Evolutionary conservation across 208 protist species (phyloP).

Genomic region (Trypanosoma platydactyli): DNA sequence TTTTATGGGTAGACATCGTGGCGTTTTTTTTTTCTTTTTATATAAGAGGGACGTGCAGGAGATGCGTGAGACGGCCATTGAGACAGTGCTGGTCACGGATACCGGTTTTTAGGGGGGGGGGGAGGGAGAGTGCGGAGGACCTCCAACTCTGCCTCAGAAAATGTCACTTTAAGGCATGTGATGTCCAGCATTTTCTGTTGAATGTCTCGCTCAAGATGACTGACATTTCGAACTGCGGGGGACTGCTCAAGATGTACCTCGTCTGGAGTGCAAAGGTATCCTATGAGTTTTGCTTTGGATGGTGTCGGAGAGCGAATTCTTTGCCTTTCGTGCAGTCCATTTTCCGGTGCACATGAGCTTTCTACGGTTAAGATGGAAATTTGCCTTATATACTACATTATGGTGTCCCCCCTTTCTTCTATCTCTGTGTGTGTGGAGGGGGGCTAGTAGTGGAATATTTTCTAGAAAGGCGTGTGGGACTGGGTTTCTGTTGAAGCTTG

Average conservation of each 20-base stretch:
- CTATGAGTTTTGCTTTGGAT: constrained; percentile 94
- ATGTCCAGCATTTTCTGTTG: constrained; percentile 88
- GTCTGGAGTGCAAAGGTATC: constrained; percentile 89
- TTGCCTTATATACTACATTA: constrained; percentile 93
- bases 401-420: constrained; percentile 90
- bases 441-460: constrained; percentile 81
- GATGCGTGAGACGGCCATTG: constrained; percentile 87
- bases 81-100: constrained; percentile 95
- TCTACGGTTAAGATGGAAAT: constrained; percentile 87
- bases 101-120: constrained; percentile 91
- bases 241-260: constrained; percentile 85
- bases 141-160: constrained; percentile 68
- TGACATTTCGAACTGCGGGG: constrained; percentile 94
- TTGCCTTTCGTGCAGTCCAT: constrained; percentile 90
- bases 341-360: constrained; percentile 88
- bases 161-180: constrained; percentile 57
- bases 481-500: background rate
- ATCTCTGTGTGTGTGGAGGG: no score
- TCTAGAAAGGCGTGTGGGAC: constrained; percentile 76
- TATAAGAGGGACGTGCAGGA: constrained; percentile 76
- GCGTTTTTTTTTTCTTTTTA: constrained; percentile 81
- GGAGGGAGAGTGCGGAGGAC: constrained; percentile 62
- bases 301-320: constrained; percentile 90
- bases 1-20: constrained; percentile 76
- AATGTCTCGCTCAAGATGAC: constrained; percentile 93